phyloP scores from a whole-genome alignment of 2,329 filamentous ascomycete species.

The Madurella fahalii region DNA sequence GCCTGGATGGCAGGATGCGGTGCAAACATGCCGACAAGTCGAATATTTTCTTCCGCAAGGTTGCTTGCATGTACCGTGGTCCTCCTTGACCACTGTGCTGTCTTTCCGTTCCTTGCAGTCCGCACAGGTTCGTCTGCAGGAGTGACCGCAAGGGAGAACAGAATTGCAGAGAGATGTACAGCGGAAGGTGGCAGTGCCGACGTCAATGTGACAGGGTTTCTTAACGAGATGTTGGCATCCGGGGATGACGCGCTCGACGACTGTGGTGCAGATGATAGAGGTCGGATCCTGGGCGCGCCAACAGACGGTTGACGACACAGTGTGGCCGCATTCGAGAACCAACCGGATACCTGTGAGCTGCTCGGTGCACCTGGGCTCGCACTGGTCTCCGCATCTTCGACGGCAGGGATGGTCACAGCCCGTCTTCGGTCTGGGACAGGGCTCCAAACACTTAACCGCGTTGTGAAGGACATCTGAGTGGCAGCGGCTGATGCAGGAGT shows the following conservation, averaged over 20 bases:
- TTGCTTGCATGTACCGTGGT: neutral
- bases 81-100: neutral
- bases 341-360: constrained; percentile 31
- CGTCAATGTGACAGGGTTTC: neutral
- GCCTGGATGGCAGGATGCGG: constrained; percentile 49
- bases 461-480: constrained; percentile 46
- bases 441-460: constrained; percentile 42
- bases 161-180: neutral
- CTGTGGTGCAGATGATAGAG: neutral
- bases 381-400: constrained; percentile 40
- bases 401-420: constrained; percentile 45
- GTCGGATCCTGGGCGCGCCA: neutral
- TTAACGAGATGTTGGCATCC: neutral
- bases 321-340: constrained; percentile 39
- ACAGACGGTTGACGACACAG: constrained; percentile 33
- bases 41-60: neutral
- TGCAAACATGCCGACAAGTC: constrained; percentile 48
- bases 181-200: neutral
- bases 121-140: neutral
- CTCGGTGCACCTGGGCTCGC: constrained; percentile 35
- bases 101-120: neutral
- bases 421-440: constrained; percentile 39
- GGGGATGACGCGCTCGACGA: neutral
- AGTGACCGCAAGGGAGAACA: neutral
- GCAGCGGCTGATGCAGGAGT: constrained; percentile 43